These are phyloP conservation scores for Pythium folliculosum DNA, from an alignment of 352 stramenopile genomes.

Conservation along the genomic window DNA sequence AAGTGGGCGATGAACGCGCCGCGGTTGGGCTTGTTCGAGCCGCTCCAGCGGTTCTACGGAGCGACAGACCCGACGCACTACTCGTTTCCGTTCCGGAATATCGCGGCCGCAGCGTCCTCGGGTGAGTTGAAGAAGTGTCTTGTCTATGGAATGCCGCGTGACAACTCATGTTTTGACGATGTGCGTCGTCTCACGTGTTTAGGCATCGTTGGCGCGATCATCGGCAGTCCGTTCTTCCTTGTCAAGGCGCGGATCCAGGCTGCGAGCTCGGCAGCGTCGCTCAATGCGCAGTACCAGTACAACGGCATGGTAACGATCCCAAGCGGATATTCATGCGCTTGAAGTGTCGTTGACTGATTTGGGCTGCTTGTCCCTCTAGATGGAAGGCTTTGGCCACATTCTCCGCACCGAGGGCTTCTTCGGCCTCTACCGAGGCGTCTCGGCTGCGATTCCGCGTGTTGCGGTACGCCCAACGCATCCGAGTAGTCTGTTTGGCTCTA, in stretches of 20 bases:
- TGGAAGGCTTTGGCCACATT: constrained; percentile 81
- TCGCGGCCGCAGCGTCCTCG: constrained; percentile 71
- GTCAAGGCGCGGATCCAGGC: constrained; percentile 86
- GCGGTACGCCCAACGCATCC: constrained; percentile 42
- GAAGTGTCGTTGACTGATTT: background rate
- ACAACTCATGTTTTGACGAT: background rate
- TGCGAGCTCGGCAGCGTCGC: constrained; percentile 64
- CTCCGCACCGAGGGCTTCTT: constrained; percentile 64
- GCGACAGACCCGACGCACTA: constrained; percentile 75
- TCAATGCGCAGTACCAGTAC: constrained; percentile 87
- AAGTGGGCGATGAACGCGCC: constrained; percentile 81
- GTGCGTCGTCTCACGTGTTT: background rate
- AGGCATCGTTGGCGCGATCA: constrained; percentile 73
- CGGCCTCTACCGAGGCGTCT: constrained; percentile 75
- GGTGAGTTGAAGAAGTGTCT: constrained; percentile 27
- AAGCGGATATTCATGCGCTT: background rate
- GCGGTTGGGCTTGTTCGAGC: constrained; percentile 76
- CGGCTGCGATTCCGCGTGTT: constrained; percentile 74
- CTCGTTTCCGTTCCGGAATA: constrained; percentile 76
- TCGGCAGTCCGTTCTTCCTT: constrained; percentile 85
- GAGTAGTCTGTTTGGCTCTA: background rate
- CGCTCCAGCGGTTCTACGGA: constrained; percentile 76
- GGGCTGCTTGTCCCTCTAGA: constrained; percentile 30
- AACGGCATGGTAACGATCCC: constrained; percentile 59
- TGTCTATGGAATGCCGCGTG: background rate